Base-by-base conservation (phyloP, 176 grass and related monocot genomes). In the Triticum monococcum region DNA sequence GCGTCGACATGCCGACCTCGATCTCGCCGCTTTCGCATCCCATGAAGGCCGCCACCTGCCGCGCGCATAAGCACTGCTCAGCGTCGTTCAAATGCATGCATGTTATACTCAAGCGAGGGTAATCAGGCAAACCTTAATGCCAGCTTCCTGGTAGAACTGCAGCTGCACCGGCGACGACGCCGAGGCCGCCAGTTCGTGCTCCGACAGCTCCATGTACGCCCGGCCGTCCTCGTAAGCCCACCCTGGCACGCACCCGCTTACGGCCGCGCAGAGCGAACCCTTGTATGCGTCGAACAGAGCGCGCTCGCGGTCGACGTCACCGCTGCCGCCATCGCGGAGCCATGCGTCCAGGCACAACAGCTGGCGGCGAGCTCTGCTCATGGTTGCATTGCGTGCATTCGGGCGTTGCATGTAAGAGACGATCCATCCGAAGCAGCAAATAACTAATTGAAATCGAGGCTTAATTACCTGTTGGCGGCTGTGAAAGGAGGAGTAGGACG, bases 81-180 rank as follows among this genome's bases (percentile, higher is more conserved):
- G 72, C 1, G 12, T 75, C 23, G 24, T 50, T 50, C 41, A 75
- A 75, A 50, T 43, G 4, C 20, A 18, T 9, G 14, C n/a, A 45
- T 54, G 52, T n/a, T 1, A n/a, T 10, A 13, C 9, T 33, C 60
- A 11, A 45, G 7, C 9, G 23, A 79, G 32, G 5, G 5, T 17
- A 18, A 67, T 57, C 5, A 43, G 30, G 62, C 86, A 56, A 79
- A 98, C 97, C 94, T 99, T 88, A 23, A 96, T 87, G 82, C 90
- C 92, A 72, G 90, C 87, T 91, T 96, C 94, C 97, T 92, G 86
- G 68, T 96, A 99, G 89, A 99, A 96, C 69, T 90, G 92, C 11
- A 84, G 79, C 77, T 99, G 97, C 59, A 86, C 73, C 25, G 88
- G 90, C 11, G 54, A 22, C 17, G 90, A 94, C 40, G 89, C 80